These are phyloP conservation scores for Penicillium sp. DNA, from an alignment of 2,329 filamentous ascomycete species.

Conservation along the genomic window DNA sequence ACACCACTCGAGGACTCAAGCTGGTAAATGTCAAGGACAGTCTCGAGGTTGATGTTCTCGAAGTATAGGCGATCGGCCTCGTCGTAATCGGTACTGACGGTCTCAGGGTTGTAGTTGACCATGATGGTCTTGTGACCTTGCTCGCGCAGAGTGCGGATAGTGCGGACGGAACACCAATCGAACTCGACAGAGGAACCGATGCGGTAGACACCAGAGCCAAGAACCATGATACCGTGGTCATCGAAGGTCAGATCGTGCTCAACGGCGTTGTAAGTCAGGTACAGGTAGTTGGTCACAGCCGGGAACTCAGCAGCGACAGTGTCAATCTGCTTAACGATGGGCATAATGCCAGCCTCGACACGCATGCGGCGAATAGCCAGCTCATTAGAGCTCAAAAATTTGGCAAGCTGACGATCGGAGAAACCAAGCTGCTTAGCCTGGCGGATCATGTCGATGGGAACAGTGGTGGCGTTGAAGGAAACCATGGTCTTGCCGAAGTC, in stretches of 20 bases:
- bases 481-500: slow-evolving; percentile 82
- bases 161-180: slow-evolving; percentile 96
- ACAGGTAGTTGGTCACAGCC: slow-evolving; percentile 91
- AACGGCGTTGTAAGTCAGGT: slow-evolving; percentile 89
- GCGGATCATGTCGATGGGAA: slow-evolving; percentile 65
- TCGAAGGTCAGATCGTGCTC: slow-evolving; percentile 81
- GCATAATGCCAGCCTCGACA: slow-evolving; percentile 80
- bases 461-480: slow-evolving; percentile 64
- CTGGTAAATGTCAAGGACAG: slow-evolving; percentile 88
- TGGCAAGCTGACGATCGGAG: slow-evolving; percentile 87
- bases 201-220: slow-evolving; percentile 92
- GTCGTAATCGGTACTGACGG: slow-evolving; percentile 85
- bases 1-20: slow-evolving; percentile 80
- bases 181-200: slow-evolving; percentile 98
- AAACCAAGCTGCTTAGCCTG: slow-evolving; percentile 93
- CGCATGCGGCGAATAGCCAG: slow-evolving; percentile 80
- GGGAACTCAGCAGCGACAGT: slow-evolving; percentile 97
- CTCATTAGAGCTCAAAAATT: slow-evolving; percentile 93
- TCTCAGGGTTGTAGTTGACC: slow-evolving; percentile 93
- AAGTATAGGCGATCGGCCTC: slow-evolving; percentile 95
- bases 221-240: slow-evolving; percentile 92
- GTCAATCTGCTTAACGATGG: slow-evolving; percentile 96
- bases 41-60: slow-evolving; percentile 90
- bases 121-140: slow-evolving; percentile 91
- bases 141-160: slow-evolving; percentile 83